phyloP scores from a whole-genome alignment of 148 eudicot genomes.

The Diospyros kaki region DNA sequence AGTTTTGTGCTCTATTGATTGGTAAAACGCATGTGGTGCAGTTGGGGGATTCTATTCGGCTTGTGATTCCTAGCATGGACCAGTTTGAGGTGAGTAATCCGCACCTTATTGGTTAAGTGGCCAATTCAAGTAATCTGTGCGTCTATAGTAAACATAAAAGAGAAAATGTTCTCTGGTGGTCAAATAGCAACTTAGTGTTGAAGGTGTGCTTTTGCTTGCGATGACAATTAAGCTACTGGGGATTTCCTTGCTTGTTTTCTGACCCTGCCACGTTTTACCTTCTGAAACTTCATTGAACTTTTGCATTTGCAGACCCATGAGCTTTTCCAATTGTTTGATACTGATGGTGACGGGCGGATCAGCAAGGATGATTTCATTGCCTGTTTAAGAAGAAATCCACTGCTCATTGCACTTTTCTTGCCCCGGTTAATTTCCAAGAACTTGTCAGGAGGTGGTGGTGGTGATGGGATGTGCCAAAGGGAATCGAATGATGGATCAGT shows the following conservation, averaged over 20 bases:
- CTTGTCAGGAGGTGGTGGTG: slow-evolving; percentile 12
- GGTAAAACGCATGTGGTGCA: slow-evolving; percentile 20
- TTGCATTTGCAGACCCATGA: slow-evolving; percentile 39
- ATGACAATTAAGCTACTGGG: too few species aligned
- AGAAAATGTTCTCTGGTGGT: too few species aligned
- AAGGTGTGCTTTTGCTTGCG: too few species aligned
- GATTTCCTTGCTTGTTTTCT: too few species aligned
- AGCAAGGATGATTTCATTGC: slow-evolving; percentile 46
- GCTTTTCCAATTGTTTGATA: slow-evolving; percentile 48
- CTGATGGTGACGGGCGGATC: slow-evolving; percentile 44
- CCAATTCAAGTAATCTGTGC: neutral
- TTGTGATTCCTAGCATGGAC: slow-evolving; percentile 38
- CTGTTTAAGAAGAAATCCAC: slow-evolving; percentile 55
- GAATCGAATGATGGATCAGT: neutral
- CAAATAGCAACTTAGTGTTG: too few species aligned
- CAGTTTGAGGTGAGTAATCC: slow-evolving; percentile 39
- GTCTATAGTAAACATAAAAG: too few species aligned
- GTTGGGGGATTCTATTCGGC: slow-evolving; percentile 33
- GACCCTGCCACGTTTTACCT: neutral
- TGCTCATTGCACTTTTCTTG: slow-evolving; percentile 45
- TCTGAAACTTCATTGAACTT: neutral
- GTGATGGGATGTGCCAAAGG: slow-evolving; percentile 12
- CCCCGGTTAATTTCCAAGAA: slow-evolving; percentile 26
- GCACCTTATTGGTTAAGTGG: neutral
- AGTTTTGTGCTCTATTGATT: neutral